These are phyloP conservation scores for Cunninghamia lanceolata DNA, from an alignment of 75 land plant species.

Conservation along the genomic window DNA sequence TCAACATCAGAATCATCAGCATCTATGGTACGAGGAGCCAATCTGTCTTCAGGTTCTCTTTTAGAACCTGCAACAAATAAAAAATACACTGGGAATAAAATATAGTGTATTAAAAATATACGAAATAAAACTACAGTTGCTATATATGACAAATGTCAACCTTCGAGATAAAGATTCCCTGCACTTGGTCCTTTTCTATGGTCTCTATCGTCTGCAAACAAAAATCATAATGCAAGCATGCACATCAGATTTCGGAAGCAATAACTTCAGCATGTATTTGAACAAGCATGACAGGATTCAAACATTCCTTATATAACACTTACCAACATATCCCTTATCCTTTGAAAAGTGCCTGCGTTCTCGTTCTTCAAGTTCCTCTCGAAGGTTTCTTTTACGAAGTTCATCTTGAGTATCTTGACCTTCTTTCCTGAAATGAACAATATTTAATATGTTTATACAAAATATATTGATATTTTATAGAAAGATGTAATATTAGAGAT, in stretches of 20 bases:
- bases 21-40: conserved; percentile 66
- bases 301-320: not conserved
- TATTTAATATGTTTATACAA: not conserved
- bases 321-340: conserved; percentile 59
- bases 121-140: not conserved
- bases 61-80: conserved; percentile 44
- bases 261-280: not conserved
- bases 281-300: not conserved
- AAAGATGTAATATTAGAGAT: not conserved
- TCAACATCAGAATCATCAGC: conserved; percentile 99
- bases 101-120: not conserved
- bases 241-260: not conserved
- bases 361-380: conserved; percentile 92
- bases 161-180: conserved; percentile 59
- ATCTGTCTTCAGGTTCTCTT: conserved; percentile 74
- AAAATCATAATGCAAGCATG: not conserved
- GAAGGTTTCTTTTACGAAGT: conserved; percentile 79
- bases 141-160: conserved; percentile 15
- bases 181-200: conserved; percentile 49
- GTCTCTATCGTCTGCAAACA: conserved; percentile 78
- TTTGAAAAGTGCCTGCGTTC: conserved; percentile 92
- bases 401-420: conserved; percentile 96
- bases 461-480: not conserved
- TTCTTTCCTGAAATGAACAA: conserved; percentile 60
- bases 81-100: not conserved